Percentiles rank a stretch among this genome's conserved stretches.
These are phyloP conservation scores for Jacaranda copaia DNA, from an alignment of 257 asterid species.

Conservation along the genomic window DNA sequence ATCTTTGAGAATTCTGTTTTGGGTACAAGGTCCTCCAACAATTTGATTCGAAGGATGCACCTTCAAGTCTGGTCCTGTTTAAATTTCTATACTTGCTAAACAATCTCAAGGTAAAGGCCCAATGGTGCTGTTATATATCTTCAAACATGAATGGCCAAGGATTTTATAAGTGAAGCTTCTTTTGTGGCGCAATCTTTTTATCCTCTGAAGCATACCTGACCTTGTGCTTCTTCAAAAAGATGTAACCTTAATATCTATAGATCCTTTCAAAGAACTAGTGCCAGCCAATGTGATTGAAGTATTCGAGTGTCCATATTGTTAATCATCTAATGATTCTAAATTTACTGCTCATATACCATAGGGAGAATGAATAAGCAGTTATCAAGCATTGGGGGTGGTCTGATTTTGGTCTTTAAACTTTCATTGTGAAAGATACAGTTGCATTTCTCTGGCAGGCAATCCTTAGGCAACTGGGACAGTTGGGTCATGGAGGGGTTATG, in stretches of 20 bases:
- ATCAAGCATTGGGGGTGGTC: background rate
- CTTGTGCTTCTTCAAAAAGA: background rate
- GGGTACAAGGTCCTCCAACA: background rate
- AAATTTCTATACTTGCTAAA: background rate
- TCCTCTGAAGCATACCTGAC: background rate
- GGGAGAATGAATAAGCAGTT: background rate
- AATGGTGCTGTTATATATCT: background rate
- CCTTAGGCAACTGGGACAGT: constrained; percentile 83
- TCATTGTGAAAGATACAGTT: background rate
- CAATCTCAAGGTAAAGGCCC: background rate
- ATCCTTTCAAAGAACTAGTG: background rate
- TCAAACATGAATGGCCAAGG: background rate
- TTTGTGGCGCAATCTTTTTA: background rate
- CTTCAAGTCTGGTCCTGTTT: background rate
- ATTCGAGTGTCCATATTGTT: background rate
- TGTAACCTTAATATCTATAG: background rate
- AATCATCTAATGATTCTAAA: background rate
- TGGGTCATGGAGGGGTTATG: constrained; percentile 83
- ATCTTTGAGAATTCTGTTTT: background rate
- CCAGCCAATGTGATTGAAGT: background rate
- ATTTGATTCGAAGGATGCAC: background rate
- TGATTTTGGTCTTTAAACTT: constrained; percentile 7
- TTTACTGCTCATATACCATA: background rate
- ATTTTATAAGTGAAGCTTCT: background rate
- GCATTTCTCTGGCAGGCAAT: constrained; percentile 63